These are phyloP conservation scores for Fusarium mundagurra DNA, from an alignment of 2,329 filamentous ascomycete species.

Conservation along the genomic window DNA sequence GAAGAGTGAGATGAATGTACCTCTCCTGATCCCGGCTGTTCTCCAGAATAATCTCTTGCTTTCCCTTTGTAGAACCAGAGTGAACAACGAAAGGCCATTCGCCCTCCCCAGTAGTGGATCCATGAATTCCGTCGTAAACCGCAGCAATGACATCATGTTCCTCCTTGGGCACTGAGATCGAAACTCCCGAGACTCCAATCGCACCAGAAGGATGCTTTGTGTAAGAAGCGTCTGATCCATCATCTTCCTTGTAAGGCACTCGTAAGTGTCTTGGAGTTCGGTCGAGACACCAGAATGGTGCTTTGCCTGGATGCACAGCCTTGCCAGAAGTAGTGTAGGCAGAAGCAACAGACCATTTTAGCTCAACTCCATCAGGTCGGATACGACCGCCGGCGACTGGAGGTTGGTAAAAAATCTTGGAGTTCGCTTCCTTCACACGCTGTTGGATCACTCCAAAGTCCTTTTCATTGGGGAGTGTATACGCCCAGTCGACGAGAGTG, in stretches of 20 bases:
- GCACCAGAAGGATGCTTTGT: constrained; percentile 16
- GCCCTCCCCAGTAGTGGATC: rapidly evolving
- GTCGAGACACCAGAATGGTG: constrained; percentile 28
- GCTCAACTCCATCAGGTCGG: constrained; percentile 18
- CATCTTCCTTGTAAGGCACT: constrained; percentile 1
- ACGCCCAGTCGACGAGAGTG: constrained; percentile 22
- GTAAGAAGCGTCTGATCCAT: not conserved
- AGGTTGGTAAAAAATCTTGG: not conserved
- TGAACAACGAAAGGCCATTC: constrained; percentile 20
- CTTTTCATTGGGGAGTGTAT: constrained; percentile 15
- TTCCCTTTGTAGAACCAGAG: constrained; percentile 2
- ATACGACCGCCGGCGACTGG: constrained; percentile 24
- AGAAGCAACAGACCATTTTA: constrained; percentile 28
- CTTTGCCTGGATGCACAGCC: constrained; percentile 14
- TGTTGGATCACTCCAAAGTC: constrained; percentile 9
- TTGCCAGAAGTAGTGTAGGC: not conserved
- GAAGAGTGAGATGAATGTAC: not conserved
- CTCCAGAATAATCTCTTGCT: not conserved
- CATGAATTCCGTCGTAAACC: constrained; percentile 23
- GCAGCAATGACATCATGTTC: not conserved
- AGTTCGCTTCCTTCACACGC: not conserved
- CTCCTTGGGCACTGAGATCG: not conserved
- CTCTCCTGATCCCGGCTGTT: not conserved
- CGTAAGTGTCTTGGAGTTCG: constrained; percentile 3
- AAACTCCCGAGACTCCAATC: not conserved